Base-by-base conservation (phyloP, 306 rosid genomes). In the Styphnolobium japonicum region DNA sequence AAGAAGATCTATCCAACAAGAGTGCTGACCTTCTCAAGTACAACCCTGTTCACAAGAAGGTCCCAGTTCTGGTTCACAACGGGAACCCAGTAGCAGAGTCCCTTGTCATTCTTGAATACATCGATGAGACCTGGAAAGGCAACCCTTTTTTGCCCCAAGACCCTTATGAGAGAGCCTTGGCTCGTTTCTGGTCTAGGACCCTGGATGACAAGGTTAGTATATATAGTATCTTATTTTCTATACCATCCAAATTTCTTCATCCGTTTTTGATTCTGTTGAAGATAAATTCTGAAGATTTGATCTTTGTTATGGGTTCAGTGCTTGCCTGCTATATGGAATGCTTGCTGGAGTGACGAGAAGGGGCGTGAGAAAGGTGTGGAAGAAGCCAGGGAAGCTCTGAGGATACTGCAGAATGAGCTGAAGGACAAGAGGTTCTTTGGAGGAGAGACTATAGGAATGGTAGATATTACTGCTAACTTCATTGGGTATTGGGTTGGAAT, bases 1-100 rank as follows among this genome's bases (percentile, higher is more conserved):
- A 86, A 49, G 85, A 88, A 75, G 67, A 82, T 5, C 25, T 88
- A 40, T 3, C 0, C 0, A 73, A 82, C 61, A 90, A 88, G 83
- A 87, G 92, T 29, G 36, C 15, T 7, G 42, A n/a, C n/a, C 86
- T 92, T 3, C 78, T 92, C 22, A 73, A 88, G 46, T 87, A 80
- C 82, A 90, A 88, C 67, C 95, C 95, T 1, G 57, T 90, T 62
- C 80, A 88, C 76, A 83, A 85, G 65, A 90, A 87, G 80, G 76
- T 88, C 15, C 92, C 86, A 5, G 85, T 87, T 27, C 76, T 87
- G 0, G 67, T 88, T 45, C 94, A 92, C 75, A 64, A 80, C 15
- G 92, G 68, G 0, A 90, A 85, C 10, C 82, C 90, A 10, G 5
- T 92, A 0, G 77, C 82, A 0, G 94, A 92, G 85, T 92, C 94